Conservation (phyloP, 495 filamentous ascomycete species). For the Talaromyces nanjingensis region DNA sequence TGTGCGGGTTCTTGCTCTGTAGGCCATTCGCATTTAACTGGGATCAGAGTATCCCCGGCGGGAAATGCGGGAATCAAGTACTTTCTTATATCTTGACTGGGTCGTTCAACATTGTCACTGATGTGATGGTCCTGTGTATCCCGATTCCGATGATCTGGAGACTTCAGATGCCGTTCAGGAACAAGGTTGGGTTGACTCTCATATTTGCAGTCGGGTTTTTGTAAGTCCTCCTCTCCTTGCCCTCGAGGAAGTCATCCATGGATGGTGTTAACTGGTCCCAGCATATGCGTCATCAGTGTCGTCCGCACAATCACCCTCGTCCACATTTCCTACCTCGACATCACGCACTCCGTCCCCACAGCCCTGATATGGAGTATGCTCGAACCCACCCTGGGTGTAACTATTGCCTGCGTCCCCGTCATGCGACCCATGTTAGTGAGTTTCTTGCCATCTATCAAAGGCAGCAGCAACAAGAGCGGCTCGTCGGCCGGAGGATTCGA, state of each 20-base stretch:
- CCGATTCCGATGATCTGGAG: constrained; percentile 30
- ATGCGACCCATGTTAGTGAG: background rate
- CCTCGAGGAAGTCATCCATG: too few species aligned
- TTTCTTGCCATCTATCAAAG: background rate
- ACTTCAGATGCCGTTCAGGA: constrained; percentile 25
- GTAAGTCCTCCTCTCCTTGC: constrained; percentile 13
- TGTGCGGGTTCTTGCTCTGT: too few species aligned
- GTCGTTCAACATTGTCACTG: constrained; percentile 27
- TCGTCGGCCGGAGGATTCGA: background rate
- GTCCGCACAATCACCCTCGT: constrained; percentile 19
- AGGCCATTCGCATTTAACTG: too few species aligned
- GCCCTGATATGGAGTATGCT: background rate
- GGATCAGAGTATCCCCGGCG: background rate
- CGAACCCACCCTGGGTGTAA: background rate
- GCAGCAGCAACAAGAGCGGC: background rate
- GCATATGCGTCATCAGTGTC: constrained; percentile 18
- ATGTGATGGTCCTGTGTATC: constrained; percentile 34
- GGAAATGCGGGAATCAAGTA: constrained; percentile 4
- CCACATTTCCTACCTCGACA: constrained; percentile 18
- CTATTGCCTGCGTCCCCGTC: background rate
- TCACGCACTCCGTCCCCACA: constrained; percentile 13
- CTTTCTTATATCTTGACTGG: background rate
- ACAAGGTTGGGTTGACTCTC: constrained; percentile 28
- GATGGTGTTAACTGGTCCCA: too few species aligned
- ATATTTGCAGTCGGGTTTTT: constrained; percentile 33